These are phyloP conservation scores for Coffea humblotiana DNA, from an alignment of 305 asterid genomes.

Conservation along the genomic window DNA sequence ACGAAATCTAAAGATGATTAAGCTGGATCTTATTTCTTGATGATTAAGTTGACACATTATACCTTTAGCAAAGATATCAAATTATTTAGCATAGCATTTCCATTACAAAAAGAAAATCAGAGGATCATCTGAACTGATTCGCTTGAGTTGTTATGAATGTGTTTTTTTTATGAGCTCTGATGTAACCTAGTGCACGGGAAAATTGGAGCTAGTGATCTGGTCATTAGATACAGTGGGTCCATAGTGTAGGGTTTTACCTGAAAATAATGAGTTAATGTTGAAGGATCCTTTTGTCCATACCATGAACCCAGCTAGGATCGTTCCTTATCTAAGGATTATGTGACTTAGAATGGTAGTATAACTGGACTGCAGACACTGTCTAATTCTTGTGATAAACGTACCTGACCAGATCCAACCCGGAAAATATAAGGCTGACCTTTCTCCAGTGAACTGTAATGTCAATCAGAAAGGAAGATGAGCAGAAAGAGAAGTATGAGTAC, in stretches of 20 bases:
- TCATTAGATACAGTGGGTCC: background rate
- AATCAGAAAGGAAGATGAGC: slow-evolving; percentile 12
- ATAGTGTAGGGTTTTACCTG: background rate
- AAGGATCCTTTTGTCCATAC: background rate
- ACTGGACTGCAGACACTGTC: background rate
- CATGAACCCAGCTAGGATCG: background rate
- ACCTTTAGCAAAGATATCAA: no score
- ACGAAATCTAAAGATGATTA: background rate
- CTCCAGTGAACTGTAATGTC: slow-evolving; percentile 79
- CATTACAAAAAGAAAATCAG: background rate
- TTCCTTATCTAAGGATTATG: background rate
- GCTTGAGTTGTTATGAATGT: background rate
- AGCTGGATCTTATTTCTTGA: background rate
- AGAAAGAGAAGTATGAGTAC: slow-evolving; percentile 4
- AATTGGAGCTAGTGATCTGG: background rate
- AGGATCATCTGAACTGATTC: background rate
- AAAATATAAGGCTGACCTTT: slow-evolving; percentile 78
- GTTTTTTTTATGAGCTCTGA: background rate
- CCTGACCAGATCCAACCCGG: slow-evolving; percentile 95
- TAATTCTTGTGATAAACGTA: slow-evolving; percentile 29
- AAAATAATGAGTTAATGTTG: background rate
- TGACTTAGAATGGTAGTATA: background rate
- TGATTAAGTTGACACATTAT: background rate
- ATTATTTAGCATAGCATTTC: no score
- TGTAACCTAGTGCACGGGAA: background rate